Percentiles rank a stretch among this genome's conserved stretches.
phyloP scores from a whole-genome alignment of 2,329 filamentous ascomycete genomes.

The Diaporthe longicolla region DNA sequence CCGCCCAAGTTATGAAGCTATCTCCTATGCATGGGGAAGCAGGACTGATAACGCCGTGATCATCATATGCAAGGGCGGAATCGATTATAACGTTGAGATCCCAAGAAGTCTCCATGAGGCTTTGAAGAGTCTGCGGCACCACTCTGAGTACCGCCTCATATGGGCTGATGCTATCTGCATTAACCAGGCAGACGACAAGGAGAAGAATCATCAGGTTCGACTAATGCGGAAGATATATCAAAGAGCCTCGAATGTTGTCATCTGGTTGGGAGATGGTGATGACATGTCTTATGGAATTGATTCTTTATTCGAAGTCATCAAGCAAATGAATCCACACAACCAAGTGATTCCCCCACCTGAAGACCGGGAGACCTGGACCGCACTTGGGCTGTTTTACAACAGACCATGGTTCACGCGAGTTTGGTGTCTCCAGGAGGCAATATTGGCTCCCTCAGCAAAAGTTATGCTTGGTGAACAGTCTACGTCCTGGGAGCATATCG shows the following conservation, averaged over 20 bases:
- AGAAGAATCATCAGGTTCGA: background rate
- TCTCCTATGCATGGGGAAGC: constrained; percentile 5
- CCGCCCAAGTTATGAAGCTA: background rate
- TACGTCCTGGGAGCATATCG: background rate
- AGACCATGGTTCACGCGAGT: background rate
- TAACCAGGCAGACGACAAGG: background rate
- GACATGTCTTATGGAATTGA: no score
- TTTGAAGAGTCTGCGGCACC: background rate
- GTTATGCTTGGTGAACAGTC: background rate
- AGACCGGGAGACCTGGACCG: background rate
- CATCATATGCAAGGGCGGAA: background rate
- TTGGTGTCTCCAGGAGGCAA: constrained; percentile 14
- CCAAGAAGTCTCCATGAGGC: background rate
- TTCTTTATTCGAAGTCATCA: background rate
- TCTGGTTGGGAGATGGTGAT: background rate
- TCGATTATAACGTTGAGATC: background rate
- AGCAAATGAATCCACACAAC: no score
- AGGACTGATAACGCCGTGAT: background rate
- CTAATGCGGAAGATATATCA: background rate
- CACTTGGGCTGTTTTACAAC: background rate
- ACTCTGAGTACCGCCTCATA: background rate
- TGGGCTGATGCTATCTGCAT: constrained; percentile 10
- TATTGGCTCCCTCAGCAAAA: background rate
- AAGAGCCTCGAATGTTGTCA: background rate
- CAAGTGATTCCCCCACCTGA: background rate